Percentiles rank a stretch among this genome's conserved stretches.
phyloP scores from a whole-genome alignment of 169 alveolate genomes.

The Plasmodium falciparum region DNA sequence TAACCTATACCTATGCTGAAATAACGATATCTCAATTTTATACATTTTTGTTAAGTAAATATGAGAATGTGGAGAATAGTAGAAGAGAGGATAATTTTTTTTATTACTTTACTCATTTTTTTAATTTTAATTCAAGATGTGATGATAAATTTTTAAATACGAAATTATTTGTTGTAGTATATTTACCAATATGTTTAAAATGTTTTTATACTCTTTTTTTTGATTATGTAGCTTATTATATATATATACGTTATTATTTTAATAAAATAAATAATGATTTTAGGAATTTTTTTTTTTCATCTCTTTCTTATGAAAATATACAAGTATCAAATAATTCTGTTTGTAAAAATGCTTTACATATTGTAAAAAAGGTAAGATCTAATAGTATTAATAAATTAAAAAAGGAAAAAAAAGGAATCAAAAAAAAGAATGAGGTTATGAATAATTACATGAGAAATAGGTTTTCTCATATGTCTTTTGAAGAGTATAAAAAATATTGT shows the following conservation, averaged over 20 bases:
- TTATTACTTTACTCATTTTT: slow-evolving; percentile 61
- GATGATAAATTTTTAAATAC: slow-evolving; percentile 64
- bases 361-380: background rate
- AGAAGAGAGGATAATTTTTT: slow-evolving; percentile 63
- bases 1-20: slow-evolving; percentile 76
- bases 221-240: slow-evolving; percentile 71
- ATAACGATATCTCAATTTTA: slow-evolving; percentile 74
- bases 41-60: slow-evolving; percentile 54
- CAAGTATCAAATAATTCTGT: background rate
- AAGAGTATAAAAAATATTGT: slow-evolving; percentile 22
- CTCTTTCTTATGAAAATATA: slow-evolving; percentile 43
- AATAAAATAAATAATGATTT: slow-evolving; percentile 53
- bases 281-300: slow-evolving; percentile 26
- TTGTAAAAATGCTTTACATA: background rate
- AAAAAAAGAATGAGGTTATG: slow-evolving; percentile 7
- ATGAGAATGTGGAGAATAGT: slow-evolving; percentile 56
- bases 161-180: slow-evolving; percentile 70
- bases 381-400: background rate
- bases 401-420: slow-evolving; percentile 14
- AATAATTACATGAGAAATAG: background rate
- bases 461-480: slow-evolving; percentile 14
- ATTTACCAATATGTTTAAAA: slow-evolving; percentile 71
- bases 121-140: slow-evolving; percentile 51
- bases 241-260: slow-evolving; percentile 69
- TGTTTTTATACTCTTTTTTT: slow-evolving; percentile 75